These are phyloP conservation scores for Dipteronia sinensis DNA, from an alignment of 345 rosid species.

Conservation along the genomic window DNA sequence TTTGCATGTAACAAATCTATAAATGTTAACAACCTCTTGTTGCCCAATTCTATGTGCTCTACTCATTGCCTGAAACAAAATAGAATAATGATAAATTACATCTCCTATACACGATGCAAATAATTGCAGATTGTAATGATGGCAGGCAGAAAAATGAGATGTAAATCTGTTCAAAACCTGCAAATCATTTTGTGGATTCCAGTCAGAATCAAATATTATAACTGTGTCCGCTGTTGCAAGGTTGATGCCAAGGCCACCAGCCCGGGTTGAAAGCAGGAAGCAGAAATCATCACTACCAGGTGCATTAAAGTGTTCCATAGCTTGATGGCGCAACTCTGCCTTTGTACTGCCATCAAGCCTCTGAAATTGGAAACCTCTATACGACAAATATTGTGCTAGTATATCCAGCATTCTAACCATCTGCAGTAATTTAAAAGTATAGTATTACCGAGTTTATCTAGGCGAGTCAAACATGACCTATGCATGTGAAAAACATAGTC, in stretches of 20 bases:
- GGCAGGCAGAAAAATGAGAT: background rate
- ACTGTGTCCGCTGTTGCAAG: conserved; percentile 99
- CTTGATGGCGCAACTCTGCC: conserved; percentile 98
- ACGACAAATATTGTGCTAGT: conserved; percentile 83
- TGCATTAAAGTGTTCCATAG: conserved; percentile 99
- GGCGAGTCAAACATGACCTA: background rate
- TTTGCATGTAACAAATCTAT: conserved; percentile 98
- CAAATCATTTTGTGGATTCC: conserved; percentile 99
- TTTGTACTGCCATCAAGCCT: conserved; percentile 99
- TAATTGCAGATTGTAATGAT: background rate
- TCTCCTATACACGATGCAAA: conserved; percentile 14
- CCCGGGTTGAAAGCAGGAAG: conserved; percentile 98
- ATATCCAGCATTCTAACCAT: conserved; percentile 99
- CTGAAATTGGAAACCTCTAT: conserved; percentile 97
- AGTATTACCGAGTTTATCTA: background rate
- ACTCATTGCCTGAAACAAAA: conserved; percentile 88
- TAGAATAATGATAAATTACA: background rate
- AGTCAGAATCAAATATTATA: conserved; percentile 98
- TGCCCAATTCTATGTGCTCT: conserved; percentile 99
- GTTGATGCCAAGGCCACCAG: conserved; percentile 99
- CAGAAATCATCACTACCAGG: conserved; percentile 99
- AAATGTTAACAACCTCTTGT: conserved; percentile 96
- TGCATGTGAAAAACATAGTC: background rate
- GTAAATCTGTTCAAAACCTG: conserved; percentile 53
- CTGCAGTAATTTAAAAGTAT: conserved; percentile 43